Base-by-base conservation (phyloP, 352 stramenopile genomes). In the Elongisporangium undulatum region DNA sequence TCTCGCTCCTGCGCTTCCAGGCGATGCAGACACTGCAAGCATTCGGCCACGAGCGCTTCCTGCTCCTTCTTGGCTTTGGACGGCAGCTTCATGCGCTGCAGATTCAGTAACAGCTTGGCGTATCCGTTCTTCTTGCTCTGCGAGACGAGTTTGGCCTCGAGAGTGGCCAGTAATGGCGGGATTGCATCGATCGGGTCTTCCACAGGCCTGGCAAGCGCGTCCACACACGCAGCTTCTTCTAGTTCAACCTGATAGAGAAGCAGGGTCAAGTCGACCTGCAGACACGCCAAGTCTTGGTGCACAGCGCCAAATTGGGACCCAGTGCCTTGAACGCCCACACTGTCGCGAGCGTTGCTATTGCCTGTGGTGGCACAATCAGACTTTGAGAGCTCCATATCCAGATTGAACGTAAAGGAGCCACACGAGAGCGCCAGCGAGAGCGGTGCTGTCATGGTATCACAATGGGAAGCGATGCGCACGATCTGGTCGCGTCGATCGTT, bases 81-180 rank as follows among this genome's bases (percentile, higher is more conserved):
- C 9, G 53, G 29, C 17, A 67, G 66, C 19, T 52, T 57, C 34
- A 91, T 66, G 19, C 64, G 58, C 50, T 86, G 69, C 45, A 86
- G 75, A 24, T 71, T 75, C 1, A 89, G 56, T 3, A 92, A 55
- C 2, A 65, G 60, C 20, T 66, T 75, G 6, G 56, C 51, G 56
- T 87, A 92, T 3, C 62, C 57, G 58, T 89, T 92, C 26, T 77
- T 75, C 51, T 73, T 64, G 52, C 69, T 89, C 54, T 85, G 73
- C 26, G 74, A 64, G 29, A 60, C 10, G 10, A 92, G 57, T 15
- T 71, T 75, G 9, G 53, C 50, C 22, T 87, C 67, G 0, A 66
- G 58, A 1, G 56, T 51, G 16, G 58, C 19, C 13, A 75, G 21
- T 13, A 22, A 5, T 51, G n/a, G 34, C 12, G 34, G 34, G 2